phyloP scores from a whole-genome alignment of 352 stramenopile species.

The Phytophthora brassicae region DNA sequence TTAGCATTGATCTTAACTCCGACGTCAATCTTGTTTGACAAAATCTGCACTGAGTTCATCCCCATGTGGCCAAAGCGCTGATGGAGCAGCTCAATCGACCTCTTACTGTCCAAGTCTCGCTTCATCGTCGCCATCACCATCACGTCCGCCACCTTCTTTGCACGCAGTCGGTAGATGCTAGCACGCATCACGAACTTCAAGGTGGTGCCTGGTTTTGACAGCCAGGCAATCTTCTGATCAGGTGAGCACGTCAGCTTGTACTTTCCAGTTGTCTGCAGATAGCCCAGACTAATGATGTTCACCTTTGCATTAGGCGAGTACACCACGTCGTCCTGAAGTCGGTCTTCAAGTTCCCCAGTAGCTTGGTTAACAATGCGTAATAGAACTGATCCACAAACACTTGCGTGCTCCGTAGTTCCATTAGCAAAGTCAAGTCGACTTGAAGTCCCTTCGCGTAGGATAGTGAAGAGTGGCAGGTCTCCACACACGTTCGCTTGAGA shows the following conservation, averaged over 20 bases:
- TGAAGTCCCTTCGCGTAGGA: not conserved
- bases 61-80: slow-evolving; percentile 6
- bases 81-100: slow-evolving; percentile 15
- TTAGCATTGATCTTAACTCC: slow-evolving; percentile 18
- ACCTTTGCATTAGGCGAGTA: slow-evolving; percentile 3
- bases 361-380: not conserved
- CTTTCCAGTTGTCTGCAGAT: slow-evolving; percentile 6
- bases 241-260: slow-evolving; percentile 10
- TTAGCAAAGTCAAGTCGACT: slow-evolving; percentile 13
- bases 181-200: slow-evolving; percentile 9
- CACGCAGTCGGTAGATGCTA: slow-evolving; percentile 12
- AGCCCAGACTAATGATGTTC: slow-evolving; percentile 8
- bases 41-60: slow-evolving; percentile 2
- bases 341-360: slow-evolving; percentile 1
- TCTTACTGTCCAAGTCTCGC: not conserved
- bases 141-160: not conserved
- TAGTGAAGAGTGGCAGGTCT: slow-evolving; percentile 11
- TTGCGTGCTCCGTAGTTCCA: slow-evolving; percentile 6
- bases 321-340: slow-evolving; percentile 11
- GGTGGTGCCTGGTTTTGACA: slow-evolving; percentile 3
- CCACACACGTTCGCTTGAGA: slow-evolving; percentile 13
- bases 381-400: slow-evolving; percentile 7
- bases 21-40: slow-evolving; percentile 10
- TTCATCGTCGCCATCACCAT: slow-evolving; percentile 13
- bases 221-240: slow-evolving; percentile 8